phyloP scores from a whole-genome alignment of 192 early-diverging fungal genomes.

The Oehlia diaphana region DNA sequence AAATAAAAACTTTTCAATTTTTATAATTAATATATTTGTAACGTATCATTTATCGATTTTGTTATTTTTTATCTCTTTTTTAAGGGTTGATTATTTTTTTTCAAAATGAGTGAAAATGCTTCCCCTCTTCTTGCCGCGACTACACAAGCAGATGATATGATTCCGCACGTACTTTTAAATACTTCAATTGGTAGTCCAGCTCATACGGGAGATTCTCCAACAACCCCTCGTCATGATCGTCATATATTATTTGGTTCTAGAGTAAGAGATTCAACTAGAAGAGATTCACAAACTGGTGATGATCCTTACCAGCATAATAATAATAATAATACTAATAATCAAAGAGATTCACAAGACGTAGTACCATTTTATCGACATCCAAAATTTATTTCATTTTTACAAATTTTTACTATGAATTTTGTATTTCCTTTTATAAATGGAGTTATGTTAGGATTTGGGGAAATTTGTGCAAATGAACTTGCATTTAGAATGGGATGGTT shows the following conservation, averaged over 20 bases:
- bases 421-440: constrained; percentile 60
- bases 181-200: constrained; percentile 17
- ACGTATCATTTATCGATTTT: no score
- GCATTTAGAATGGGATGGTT: constrained; percentile 74
- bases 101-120: background rate
- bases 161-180: constrained; percentile 20
- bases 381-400: constrained; percentile 35
- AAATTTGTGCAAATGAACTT: constrained; percentile 80
- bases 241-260: background rate
- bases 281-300: background rate
- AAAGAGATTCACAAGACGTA: background rate
- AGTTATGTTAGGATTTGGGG: constrained; percentile 73
- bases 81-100: no score
- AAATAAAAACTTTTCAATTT: no score
- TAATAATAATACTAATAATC: background rate
- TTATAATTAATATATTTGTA: no score
- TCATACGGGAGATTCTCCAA: background rate
- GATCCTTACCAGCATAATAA: background rate
- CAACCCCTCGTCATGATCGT: background rate
- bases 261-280: background rate
- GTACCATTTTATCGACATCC: constrained; percentile 20
- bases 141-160: background rate
- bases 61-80: no score
- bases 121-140: constrained; percentile 25
- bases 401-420: constrained; percentile 56